phyloP scores from a whole-genome alignment of 2,329 filamentous ascomycete genomes.

The Curvularia lunata region DNA sequence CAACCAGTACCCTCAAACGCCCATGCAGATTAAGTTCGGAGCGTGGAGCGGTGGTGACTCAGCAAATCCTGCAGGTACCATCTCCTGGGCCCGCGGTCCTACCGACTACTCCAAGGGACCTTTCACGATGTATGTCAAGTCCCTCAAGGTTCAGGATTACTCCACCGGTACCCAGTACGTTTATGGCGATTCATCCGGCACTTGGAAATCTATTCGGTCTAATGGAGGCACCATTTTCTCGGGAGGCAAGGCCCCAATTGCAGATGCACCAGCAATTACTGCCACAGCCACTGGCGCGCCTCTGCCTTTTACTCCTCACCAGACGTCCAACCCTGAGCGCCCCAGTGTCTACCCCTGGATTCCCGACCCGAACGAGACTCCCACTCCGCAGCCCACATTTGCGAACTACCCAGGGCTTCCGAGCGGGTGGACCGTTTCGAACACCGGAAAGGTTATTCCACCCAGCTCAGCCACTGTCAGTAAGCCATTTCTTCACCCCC shows the following conservation, averaged over 20 bases:
- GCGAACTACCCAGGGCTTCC: conserved; percentile 67
- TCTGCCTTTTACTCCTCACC: conserved; percentile 71
- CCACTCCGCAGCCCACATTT: conserved; percentile 54
- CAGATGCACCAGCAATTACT: conserved; percentile 66
- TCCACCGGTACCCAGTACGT: conserved; percentile 86
- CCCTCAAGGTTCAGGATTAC: conserved; percentile 82
- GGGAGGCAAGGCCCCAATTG: conserved; percentile 60
- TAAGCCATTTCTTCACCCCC: conserved; percentile 54
- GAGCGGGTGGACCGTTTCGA: conserved; percentile 79
- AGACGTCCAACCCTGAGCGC: conserved; percentile 58
- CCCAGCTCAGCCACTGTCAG: conserved; percentile 70
- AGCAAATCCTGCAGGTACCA: conserved; percentile 78
- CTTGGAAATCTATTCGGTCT: conserved; percentile 81
- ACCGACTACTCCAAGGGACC: conserved; percentile 85
- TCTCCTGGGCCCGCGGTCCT: conserved; percentile 84
- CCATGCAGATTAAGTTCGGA: conserved; percentile 93
- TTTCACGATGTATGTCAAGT: conserved; percentile 83
- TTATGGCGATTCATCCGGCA: conserved; percentile 79
- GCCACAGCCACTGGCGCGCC: conserved; percentile 67
- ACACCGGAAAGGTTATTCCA: conserved; percentile 79
- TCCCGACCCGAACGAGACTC: conserved; percentile 59
- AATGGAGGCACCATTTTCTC: conserved; percentile 77
- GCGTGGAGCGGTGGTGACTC: conserved; percentile 91
- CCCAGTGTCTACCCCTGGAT: conserved; percentile 66
- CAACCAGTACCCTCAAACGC: conserved; percentile 88